Conservation (phyloP, 768 basidiomycete species). For the Boletus rubroflammeus region DNA sequence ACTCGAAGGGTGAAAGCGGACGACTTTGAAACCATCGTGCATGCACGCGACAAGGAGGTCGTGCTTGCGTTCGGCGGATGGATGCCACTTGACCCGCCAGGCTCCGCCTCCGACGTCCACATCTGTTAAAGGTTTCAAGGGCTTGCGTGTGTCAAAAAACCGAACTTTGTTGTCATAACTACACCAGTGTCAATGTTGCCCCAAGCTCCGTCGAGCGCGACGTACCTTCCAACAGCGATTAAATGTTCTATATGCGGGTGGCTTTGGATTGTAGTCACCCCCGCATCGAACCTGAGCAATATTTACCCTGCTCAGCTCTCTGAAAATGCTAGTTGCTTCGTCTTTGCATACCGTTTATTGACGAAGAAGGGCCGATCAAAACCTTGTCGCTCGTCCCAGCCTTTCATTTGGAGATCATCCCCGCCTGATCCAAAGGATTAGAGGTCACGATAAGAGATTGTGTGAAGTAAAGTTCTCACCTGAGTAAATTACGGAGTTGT, state of each 20-base stretch:
- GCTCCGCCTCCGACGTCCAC: slow-evolving; percentile 84
- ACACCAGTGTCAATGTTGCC: neutral
- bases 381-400: slow-evolving; percentile 81
- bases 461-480: slow-evolving; percentile 43
- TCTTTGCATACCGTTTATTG: slow-evolving; percentile 60
- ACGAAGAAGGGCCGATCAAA: slow-evolving; percentile 56
- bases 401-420: slow-evolving; percentile 86
- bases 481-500: slow-evolving; percentile 75
- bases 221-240: slow-evolving; percentile 87
- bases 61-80: slow-evolving; percentile 53
- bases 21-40: slow-evolving; percentile 94
- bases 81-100: slow-evolving; percentile 98
- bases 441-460: neutral
- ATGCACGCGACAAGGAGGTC: slow-evolving; percentile 94
- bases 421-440: slow-evolving; percentile 57
- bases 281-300: slow-evolving; percentile 77
- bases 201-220: neutral
- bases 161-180: slow-evolving; percentile 84
- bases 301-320: slow-evolving; percentile 2
- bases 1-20: slow-evolving; percentile 31
- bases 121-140: slow-evolving; percentile 49
- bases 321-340: neutral
- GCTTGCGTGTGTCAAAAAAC: slow-evolving; percentile 79
- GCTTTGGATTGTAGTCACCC: slow-evolving; percentile 86
- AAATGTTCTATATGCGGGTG: slow-evolving; percentile 78